A percentile compares a stretch with the other conserved stretches of the same genome.
These are phyloP conservation scores for Kockiozyma suomiensis DNA, from an alignment of 805 yeast species.

Conservation along the genomic window DNA sequence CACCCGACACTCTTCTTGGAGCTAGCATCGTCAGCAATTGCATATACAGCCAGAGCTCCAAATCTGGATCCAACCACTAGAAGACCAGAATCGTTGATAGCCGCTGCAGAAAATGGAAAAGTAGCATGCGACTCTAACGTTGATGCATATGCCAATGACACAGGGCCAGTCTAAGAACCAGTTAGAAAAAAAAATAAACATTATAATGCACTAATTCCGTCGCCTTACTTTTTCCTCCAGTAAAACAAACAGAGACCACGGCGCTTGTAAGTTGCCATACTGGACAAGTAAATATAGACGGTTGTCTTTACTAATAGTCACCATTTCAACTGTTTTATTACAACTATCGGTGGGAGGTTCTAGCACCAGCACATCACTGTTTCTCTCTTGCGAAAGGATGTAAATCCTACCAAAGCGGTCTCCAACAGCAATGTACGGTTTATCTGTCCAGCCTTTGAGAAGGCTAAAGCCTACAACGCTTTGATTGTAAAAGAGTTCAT, in stretches of 20 bases:
- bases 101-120: constrained; percentile 63
- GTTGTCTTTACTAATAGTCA: constrained; percentile 24
- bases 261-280: constrained; percentile 67
- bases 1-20: background rate
- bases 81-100: constrained; percentile 45
- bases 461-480: constrained; percentile 48
- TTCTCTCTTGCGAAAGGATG: constrained; percentile 24
- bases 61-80: constrained; percentile 71
- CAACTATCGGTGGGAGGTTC: constrained; percentile 8
- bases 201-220: no score
- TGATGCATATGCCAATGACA: background rate
- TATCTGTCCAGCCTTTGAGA: constrained; percentile 45
- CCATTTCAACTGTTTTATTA: constrained; percentile 26
- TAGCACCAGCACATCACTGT: constrained; percentile 12
- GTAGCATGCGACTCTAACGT: constrained; percentile 46
- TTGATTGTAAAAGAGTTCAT: constrained; percentile 29
- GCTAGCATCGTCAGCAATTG: constrained; percentile 26
- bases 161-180: background rate
- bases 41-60: constrained; percentile 64
- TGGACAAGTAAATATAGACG: constrained; percentile 51
- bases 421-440: constrained; percentile 33
- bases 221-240: constrained; percentile 15
- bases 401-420: constrained; percentile 42
- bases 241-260: constrained; percentile 49
- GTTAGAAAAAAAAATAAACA: background rate